Evolutionary conservation across 1,139 yeast genomes (phyloP).

Genomic region (Komagataea norvegica): DNA sequence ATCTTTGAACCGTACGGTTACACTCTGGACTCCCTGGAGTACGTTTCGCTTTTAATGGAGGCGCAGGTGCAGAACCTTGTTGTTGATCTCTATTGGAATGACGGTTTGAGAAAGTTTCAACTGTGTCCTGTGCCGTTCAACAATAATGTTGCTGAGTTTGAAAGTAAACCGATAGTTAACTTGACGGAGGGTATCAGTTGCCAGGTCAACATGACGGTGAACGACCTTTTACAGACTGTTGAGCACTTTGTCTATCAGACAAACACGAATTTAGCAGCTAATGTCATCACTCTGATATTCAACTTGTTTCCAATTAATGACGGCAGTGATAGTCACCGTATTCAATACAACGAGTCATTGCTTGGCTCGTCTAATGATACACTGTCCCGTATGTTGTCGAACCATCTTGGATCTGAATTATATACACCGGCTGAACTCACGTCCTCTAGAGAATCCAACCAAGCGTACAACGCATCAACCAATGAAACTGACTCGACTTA

Average conservation of each 20-base stretch:
- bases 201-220: slow-evolving; percentile 41
- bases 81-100: slow-evolving; percentile 67
- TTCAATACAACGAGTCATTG: background rate
- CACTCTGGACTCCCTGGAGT: slow-evolving; percentile 36
- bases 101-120: slow-evolving; percentile 50
- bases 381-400: slow-evolving; percentile 16
- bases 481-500: background rate
- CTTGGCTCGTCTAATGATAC: slow-evolving; percentile 19
- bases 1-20: slow-evolving; percentile 53
- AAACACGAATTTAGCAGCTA: slow-evolving; percentile 53
- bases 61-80: slow-evolving; percentile 50
- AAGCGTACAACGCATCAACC: slow-evolving; percentile 1
- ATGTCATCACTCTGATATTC: slow-evolving; percentile 49
- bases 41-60: slow-evolving; percentile 38
- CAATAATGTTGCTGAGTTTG: slow-evolving; percentile 2
- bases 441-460: background rate
- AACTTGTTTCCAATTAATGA: slow-evolving; percentile 29
- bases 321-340: slow-evolving; percentile 9
- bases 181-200: slow-evolving; percentile 28
- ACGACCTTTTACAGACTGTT: slow-evolving; percentile 36
- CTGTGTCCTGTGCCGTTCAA: slow-evolving; percentile 51
- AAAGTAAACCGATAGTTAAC: slow-evolving; percentile 3
- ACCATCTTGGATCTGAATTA: slow-evolving; percentile 23
- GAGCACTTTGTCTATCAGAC: slow-evolving; percentile 40
- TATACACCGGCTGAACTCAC: slow-evolving; percentile 32